Evolutionary conservation across 2,329 filamentous ascomycete species (phyloP).

Genomic region (Scedosporium apiospermum): DNA sequence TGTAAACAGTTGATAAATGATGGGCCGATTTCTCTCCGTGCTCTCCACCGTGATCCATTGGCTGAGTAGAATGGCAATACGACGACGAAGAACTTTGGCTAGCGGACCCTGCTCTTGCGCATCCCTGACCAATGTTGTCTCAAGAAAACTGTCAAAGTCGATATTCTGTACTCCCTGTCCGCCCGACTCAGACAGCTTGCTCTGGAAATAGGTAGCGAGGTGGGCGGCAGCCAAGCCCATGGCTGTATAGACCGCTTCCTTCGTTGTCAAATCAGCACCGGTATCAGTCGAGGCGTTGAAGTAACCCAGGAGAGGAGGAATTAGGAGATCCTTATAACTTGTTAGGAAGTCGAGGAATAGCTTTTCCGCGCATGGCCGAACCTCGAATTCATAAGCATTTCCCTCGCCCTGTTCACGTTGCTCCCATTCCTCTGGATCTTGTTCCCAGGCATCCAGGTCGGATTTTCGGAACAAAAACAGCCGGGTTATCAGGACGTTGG

Average conservation of each 20-base stretch:
- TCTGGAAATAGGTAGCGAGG: constrained; percentile 36
- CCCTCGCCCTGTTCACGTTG: constrained; percentile 76
- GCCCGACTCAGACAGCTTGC: background rate
- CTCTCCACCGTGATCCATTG: constrained; percentile 82
- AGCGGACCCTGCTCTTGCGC: constrained; percentile 52
- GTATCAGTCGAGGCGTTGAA: constrained; percentile 67
- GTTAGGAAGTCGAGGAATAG: constrained; percentile 86
- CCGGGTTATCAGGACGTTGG: constrained; percentile 74
- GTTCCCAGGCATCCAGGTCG: constrained; percentile 86
- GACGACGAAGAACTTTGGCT: constrained; percentile 75
- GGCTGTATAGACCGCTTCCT: constrained; percentile 91
- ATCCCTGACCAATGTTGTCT: constrained; percentile 66
- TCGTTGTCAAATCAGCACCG: constrained; percentile 62
- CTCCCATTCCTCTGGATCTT: constrained; percentile 94
- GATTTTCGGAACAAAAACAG: constrained; percentile 80
- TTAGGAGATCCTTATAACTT: constrained; percentile 75
- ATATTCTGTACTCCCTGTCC: constrained; percentile 39
- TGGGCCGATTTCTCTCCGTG: constrained; percentile 53
- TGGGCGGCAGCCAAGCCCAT: constrained; percentile 78
- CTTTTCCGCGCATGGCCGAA: constrained; percentile 87
- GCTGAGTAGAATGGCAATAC: constrained; percentile 80
- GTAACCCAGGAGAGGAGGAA: constrained; percentile 70
- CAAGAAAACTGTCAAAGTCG: constrained; percentile 75
- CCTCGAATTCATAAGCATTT: constrained; percentile 84
- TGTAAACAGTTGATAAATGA: constrained; percentile 82